Evolutionary conservation across 1,284 basidiomycete genomes (phyloP).

Genomic region (Leccinum subrobustum): DNA sequence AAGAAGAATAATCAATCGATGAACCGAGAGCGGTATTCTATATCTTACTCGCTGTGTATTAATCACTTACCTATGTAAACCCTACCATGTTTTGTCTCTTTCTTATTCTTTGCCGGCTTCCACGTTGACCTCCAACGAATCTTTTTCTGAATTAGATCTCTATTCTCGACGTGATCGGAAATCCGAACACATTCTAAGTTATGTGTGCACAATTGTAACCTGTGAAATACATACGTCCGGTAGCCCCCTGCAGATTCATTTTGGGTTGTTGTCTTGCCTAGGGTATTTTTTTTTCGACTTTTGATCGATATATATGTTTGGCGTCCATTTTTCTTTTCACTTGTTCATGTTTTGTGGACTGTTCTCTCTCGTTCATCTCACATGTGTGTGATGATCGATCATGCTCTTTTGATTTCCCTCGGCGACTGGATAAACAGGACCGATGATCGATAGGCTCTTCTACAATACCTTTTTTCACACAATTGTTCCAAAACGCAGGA

Average conservation of each 20-base stretch:
- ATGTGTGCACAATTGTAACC: background rate
- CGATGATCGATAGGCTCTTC: background rate
- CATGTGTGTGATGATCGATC: background rate
- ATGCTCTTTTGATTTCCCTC: background rate
- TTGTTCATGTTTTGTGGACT: background rate
- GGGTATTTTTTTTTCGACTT: background rate
- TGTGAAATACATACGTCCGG: background rate
- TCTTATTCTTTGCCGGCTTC: background rate
- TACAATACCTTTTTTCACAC: background rate
- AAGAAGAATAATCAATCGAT: conserved; percentile 19
- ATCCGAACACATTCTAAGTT: background rate
- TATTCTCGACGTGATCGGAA: conserved; percentile 8
- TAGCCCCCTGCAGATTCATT: background rate
- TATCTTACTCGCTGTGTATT: conserved; percentile 28
- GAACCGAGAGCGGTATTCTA: conserved; percentile 15
- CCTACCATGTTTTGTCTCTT: background rate
- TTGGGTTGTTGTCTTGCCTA: background rate
- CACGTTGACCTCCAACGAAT: background rate
- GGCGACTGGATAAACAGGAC: background rate
- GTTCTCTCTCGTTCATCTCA: background rate
- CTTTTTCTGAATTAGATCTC: background rate
- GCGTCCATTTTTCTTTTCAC: background rate
- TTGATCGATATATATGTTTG: background rate
- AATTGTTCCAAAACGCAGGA: background rate
- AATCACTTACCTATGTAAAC: conserved; percentile 26